These are phyloP conservation scores for Tillandsia fasciculata DNA, from an alignment of 176 grass and related monocot species.

Conservation along the genomic window DNA sequence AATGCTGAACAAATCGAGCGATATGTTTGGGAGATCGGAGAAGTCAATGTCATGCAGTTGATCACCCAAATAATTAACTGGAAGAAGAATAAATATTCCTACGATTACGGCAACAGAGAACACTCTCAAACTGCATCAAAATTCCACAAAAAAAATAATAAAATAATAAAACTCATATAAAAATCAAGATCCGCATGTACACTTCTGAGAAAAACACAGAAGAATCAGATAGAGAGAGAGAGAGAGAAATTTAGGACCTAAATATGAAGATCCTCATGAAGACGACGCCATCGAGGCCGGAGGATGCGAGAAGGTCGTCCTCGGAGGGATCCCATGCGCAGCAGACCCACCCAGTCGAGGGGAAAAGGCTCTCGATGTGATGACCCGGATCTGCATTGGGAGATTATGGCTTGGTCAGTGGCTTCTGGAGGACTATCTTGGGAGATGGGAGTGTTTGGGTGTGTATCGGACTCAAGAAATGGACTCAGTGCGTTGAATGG, in stretches of 20 bases:
- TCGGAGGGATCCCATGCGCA: conserved; percentile 55
- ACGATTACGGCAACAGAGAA: conserved; percentile 55
- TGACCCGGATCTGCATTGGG: too few species aligned
- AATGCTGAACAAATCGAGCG: conserved; percentile 72
- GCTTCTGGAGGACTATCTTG: too few species aligned
- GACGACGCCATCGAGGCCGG: conserved; percentile 77
- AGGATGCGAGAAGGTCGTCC: conserved; percentile 52
- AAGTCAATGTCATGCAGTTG: conserved; percentile 71
- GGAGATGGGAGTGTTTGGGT: too few species aligned
- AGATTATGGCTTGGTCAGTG: too few species aligned
- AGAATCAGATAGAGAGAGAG: neutral
- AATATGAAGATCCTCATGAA: conserved; percentile 87
- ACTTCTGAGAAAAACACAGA: too few species aligned
- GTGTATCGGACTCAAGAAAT: too few species aligned
- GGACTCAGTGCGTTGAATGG: too few species aligned
- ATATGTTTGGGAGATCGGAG: conserved; percentile 70
- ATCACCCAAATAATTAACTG: conserved; percentile 67
- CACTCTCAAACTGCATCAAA: conserved; percentile 54
- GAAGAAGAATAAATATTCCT: conserved; percentile 66
- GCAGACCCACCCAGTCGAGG: conserved; percentile 42
- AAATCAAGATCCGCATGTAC: neutral
- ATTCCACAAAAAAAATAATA: neutral
- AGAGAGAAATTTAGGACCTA: conserved; percentile 28
- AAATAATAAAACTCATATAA: neutral
- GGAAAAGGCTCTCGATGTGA: conserved; percentile 26